Base-by-base conservation (phyloP, 495 filamentous ascomycete genomes). In the Aspergillus egyptiacus region DNA sequence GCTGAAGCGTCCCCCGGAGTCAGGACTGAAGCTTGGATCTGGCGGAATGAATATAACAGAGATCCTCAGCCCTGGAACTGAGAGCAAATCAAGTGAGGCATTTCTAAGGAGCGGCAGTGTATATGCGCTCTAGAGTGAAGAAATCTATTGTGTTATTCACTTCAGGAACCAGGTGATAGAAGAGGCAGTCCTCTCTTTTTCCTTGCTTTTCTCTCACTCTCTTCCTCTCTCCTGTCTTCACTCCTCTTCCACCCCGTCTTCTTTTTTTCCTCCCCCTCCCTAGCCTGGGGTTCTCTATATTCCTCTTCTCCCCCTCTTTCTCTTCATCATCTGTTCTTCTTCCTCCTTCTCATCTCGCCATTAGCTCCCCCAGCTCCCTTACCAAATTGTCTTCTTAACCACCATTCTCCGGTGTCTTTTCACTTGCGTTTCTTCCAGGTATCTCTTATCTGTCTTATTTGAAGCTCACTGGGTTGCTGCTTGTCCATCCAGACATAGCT, bases 131-230 rank as follows among this genome's bases (percentile, higher is more conserved):
- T 35, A 15, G 18, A 15, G 33, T 15, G 6, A 17, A 17, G 15
- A 15, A 14, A 15, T 17, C 13, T 15, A 35, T 17, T 35, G 33
- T 35, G 13, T 35, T 35, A 15, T 44, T 44, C 41, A 44, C 41
- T 44, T 25, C 7, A 1, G 30, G 25, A 7, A 31, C 19, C 25
- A 44, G 27, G 25, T 33, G 28, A 18, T 17, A 13, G 32, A 47
- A 25, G 13, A 24, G 32, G 32, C 22, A 37, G 33, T 36, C 27
- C 33, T 32, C 25, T 20, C 2, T 20, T 40, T 22, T 18, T 15
- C 34, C 35, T 45, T 25, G 37, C 41, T 24, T 43, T 48, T 31
- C 36, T 39, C 45, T 43, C 35, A 15, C 27, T 49, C 5, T 40
- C 37, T 4, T 27, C 20, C 27, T 27, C 13, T 14, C 9, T 40